phyloP scores from a whole-genome alignment of 2,329 filamentous ascomycete genomes.

The Cladophialophora carrionii region DNA sequence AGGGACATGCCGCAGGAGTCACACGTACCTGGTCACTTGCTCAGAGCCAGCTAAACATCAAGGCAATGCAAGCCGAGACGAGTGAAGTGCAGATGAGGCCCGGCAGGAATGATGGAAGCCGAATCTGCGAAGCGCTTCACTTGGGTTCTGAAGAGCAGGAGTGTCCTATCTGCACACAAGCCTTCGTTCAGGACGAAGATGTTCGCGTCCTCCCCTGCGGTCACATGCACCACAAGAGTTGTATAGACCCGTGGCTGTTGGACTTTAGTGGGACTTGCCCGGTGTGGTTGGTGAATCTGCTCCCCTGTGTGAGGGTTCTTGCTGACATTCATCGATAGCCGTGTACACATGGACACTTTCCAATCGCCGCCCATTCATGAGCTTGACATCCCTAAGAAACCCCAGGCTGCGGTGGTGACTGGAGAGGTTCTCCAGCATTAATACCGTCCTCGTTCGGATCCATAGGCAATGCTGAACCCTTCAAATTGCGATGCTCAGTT shows the following conservation, averaged over 20 bases:
- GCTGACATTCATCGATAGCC: slow-evolving; percentile 6
- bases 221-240: slow-evolving; percentile 18
- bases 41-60: slow-evolving; percentile 12
- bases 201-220: slow-evolving; percentile 21
- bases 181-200: slow-evolving; percentile 7
- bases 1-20: not conserved
- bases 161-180: slow-evolving; percentile 16
- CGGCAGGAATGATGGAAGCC: not conserved
- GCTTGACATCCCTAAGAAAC: not conserved
- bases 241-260: slow-evolving; percentile 21
- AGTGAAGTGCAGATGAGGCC: not conserved
- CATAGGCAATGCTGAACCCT: not conserved
- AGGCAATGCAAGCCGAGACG: slow-evolving; percentile 8
- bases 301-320: not conserved
- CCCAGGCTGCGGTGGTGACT: not conserved
- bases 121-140: not conserved
- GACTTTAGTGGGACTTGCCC: slow-evolving; percentile 20
- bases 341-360: slow-evolving; percentile 14
- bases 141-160: slow-evolving; percentile 6
- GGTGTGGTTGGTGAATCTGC: slow-evolving; percentile 10
- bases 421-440: not conserved
- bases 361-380: not conserved
- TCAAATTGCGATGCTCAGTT: not conserved
- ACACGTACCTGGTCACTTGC: slow-evolving; percentile 7
- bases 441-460: not conserved